Percentiles rank a stretch among this genome's conserved stretches.
Evolutionary conservation across 2,329 filamentous ascomycete species (phyloP).

Genomic region (Trichophyton rubrum): DNA sequence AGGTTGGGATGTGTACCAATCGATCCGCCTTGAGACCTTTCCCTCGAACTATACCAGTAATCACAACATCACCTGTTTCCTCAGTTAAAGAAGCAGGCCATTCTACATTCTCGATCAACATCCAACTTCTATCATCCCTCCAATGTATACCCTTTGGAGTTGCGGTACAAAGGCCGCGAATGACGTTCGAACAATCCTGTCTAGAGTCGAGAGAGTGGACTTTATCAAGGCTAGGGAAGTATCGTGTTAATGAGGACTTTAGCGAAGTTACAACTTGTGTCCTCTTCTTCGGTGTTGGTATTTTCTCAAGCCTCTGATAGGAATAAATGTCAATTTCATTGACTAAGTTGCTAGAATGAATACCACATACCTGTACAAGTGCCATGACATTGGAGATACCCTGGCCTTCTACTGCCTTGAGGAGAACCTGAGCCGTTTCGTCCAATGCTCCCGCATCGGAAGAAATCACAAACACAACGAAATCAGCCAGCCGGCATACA

Average conservation of each 20-base stretch:
- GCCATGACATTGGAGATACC: conserved; percentile 88
- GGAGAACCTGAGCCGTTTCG: conserved; percentile 66
- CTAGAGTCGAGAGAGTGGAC: conserved; percentile 76
- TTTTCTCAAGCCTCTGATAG: conserved; percentile 49
- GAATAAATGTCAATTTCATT: not conserved
- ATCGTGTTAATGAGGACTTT: conserved; percentile 86
- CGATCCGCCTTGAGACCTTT: conserved; percentile 80
- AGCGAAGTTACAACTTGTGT: conserved; percentile 67
- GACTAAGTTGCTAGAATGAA: not conserved
- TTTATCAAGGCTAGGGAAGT: conserved; percentile 85
- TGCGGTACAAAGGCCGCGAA: conserved; percentile 81
- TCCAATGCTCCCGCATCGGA: conserved; percentile 67
- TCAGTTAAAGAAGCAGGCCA: conserved; percentile 48
- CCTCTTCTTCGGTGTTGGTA: conserved; percentile 69
- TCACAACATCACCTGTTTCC: conserved; percentile 45
- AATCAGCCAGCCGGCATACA: conserved; percentile 78
- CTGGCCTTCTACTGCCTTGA: conserved; percentile 82
- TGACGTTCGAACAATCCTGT: conserved; percentile 82
- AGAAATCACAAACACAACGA: conserved; percentile 75
- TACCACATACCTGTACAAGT: conserved; percentile 48
- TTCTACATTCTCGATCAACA: conserved; percentile 71
- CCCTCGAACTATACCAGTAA: conserved; percentile 79
- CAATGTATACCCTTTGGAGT: conserved; percentile 89
- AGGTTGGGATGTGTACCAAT: conserved; percentile 80
- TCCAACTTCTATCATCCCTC: conserved; percentile 92